phyloP scores from a whole-genome alignment of 2,329 filamentous ascomycete species.

The Talaromyces marneffei region DNA sequence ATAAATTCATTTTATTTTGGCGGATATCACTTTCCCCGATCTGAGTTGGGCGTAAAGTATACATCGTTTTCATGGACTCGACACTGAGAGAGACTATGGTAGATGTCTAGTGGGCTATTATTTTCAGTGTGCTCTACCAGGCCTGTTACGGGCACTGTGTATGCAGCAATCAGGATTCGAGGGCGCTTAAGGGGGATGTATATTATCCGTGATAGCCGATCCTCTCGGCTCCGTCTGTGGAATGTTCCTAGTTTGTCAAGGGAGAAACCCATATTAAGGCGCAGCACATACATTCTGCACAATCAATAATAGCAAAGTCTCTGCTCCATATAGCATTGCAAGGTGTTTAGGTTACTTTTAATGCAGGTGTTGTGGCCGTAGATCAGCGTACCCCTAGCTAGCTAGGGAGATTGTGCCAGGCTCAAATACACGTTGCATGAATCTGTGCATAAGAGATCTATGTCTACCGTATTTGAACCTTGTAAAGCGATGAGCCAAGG shows the following conservation, averaged over 20 bases:
- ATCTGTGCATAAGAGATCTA: background rate
- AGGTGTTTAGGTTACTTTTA: background rate
- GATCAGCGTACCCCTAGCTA: background rate
- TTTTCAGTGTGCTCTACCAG: no score
- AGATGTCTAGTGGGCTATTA: no score
- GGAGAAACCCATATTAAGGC: background rate
- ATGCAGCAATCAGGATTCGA: background rate
- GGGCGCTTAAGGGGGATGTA: background rate
- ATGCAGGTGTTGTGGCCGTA: background rate
- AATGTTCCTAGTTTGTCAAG: background rate
- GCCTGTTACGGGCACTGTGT: no score
- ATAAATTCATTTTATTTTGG: no score
- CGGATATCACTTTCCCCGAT: no score
- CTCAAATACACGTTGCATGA: no score
- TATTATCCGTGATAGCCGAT: background rate
- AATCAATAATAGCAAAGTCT: background rate
- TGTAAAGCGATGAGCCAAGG: background rate
- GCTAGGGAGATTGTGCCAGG: no score
- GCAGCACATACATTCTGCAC: background rate
- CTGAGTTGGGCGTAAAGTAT: no score
- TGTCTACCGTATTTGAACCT: no score
- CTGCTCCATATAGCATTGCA: background rate
- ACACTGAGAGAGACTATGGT: no score
- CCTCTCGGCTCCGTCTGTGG: background rate
- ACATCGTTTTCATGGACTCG: no score